Base-by-base conservation (phyloP, 768 basidiomycete genomes). In the Tylopilus rubrobrunneus region DNA sequence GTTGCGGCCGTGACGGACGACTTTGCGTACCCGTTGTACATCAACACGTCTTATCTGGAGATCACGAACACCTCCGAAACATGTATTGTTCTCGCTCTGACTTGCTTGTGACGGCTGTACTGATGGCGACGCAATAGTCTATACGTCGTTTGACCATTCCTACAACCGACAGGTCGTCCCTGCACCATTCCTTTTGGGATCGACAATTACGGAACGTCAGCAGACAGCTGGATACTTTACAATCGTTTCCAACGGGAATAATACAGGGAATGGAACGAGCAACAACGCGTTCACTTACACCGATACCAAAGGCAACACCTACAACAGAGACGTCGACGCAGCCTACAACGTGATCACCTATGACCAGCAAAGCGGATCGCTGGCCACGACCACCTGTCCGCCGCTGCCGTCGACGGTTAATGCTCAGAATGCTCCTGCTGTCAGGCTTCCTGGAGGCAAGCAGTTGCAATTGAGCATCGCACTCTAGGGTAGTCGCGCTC, bases 191-290 rank as follows among this genome's bases (percentile, higher is more conserved):
- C 76, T 82, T 49, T 62, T 81, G 6, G 77, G 76, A 10, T 85
- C 83, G 9, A 78, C 76, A 10, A 88, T 86, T 31, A 55, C 67
- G 17, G 79, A 85, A 55, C 78, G 73, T 25, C 89, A 91, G 64
- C 67, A 77, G 33, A 76, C 86, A 81, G 84, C 68, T 46, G 84
- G 80, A 19, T 80, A 78, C 67, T 81, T 83, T 67, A 67, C 70
- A 12, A 60, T 72, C 1, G 65, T 71, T 1, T 64, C 74, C 31
- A 67, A 70, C 1, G 80, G 82, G 12, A 84, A 82, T 63, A 84
- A 82, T 62, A 67, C 68, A 7, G 87, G 84, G 1, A 87, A 87
- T 51, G 87, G 87, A 28, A 86, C 84, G 7, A 87, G 74, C 68
- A 80, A 78, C 69, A 89, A 89, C 65, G 78, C 76, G 1, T 84